Percentiles rank a stretch among this genome's conserved stretches.
phyloP scores from a whole-genome alignment of 192 early-diverging fungal species.

The Linnemannia hyalina region DNA sequence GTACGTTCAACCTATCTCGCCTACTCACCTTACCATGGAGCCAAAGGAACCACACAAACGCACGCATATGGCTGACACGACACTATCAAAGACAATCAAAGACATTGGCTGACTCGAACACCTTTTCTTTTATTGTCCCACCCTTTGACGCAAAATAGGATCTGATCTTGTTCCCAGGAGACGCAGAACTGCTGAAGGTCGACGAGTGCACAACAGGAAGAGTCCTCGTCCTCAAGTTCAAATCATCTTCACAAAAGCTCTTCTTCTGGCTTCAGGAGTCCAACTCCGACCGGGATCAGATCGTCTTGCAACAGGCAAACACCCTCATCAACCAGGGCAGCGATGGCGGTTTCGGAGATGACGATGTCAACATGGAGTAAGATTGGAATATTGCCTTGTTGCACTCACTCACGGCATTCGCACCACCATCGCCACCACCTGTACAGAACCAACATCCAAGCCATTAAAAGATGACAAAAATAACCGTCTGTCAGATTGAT shows the following conservation, averaged over 20 bases:
- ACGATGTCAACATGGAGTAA: slow-evolving; percentile 37
- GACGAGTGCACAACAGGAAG: slow-evolving; percentile 72
- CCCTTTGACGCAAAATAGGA: slow-evolving; percentile 48
- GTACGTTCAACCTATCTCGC: slow-evolving; percentile 27
- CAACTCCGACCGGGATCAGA: slow-evolving; percentile 70
- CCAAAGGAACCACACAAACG: too few relatives aligned
- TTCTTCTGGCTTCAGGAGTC: slow-evolving; percentile 91
- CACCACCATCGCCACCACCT: background rate
- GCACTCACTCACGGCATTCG: background rate
- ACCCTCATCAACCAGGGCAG: slow-evolving; percentile 60
- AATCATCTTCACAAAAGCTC: slow-evolving; percentile 79
- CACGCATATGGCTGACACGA: too few relatives aligned
- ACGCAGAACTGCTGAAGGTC: slow-evolving; percentile 73
- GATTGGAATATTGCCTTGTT: background rate
- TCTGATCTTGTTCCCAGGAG: slow-evolving; percentile 83
- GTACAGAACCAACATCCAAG: background rate
- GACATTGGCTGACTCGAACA: background rate
- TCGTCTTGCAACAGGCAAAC: slow-evolving; percentile 70
- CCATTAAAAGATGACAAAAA: background rate
- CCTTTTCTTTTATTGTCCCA: background rate
- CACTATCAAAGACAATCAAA: too few relatives aligned
- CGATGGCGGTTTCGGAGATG: slow-evolving; percentile 46
- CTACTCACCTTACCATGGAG: background rate
- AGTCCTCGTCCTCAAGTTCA: slow-evolving; percentile 86
- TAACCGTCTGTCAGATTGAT: background rate